Evolutionary conservation across 768 basidiomycete species (phyloP).

Genomic region (Rhizopogon vulgaris): DNA sequence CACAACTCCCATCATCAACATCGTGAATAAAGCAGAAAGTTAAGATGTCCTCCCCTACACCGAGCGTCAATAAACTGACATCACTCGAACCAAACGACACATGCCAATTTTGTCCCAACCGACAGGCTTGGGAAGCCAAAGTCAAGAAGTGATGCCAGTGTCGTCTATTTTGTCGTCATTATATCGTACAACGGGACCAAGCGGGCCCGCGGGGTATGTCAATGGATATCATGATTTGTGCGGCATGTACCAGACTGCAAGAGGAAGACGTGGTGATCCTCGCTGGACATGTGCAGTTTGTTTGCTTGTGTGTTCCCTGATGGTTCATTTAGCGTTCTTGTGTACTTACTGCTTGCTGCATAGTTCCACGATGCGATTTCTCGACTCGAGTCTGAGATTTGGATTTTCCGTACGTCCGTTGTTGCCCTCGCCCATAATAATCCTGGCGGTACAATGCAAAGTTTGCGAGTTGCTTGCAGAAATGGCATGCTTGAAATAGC

Average conservation of each 20-base stretch:
- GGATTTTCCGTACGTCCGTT: no score
- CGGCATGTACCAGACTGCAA: constrained; percentile 2
- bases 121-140: neutral
- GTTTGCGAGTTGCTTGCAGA: no score
- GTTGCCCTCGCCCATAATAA: no score
- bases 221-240: neutral
- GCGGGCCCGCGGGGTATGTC: constrained; percentile 3
- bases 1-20: neutral
- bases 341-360: no score
- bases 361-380: no score
- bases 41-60: neutral
- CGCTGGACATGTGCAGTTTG: no score
- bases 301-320: no score
- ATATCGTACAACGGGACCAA: constrained; percentile 20
- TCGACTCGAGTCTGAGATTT: no score
- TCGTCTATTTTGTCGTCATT: neutral
- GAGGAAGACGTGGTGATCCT: no score
- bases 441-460: no score
- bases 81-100: neutral
- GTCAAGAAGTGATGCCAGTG: neutral
- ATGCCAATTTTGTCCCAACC: neutral
- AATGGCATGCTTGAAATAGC: no score
- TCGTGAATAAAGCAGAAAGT: neutral
- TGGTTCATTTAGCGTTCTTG: no score
- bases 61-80: neutral